Percentiles rank a stretch among this genome's conserved stretches.
These are phyloP conservation scores for Sporothrix brunneoviolacea DNA, from an alignment of 2,329 filamentous ascomycete genomes.

Conservation along the genomic window DNA sequence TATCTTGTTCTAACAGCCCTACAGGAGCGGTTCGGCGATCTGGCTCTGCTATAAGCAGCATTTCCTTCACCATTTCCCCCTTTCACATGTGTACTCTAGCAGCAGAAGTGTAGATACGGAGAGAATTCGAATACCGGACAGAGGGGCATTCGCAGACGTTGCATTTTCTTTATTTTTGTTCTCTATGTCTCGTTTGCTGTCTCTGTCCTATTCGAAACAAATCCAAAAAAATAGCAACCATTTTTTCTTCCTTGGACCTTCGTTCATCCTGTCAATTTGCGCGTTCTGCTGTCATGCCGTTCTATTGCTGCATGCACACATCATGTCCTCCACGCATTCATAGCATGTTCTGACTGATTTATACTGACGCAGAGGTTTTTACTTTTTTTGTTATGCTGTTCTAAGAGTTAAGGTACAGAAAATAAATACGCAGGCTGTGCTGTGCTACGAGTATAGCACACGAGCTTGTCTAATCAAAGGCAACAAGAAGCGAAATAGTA, in stretches of 20 bases:
- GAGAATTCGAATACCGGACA: conserved; percentile 18
- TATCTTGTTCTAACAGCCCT: conserved; percentile 37
- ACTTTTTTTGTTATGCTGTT: too few relatives aligned
- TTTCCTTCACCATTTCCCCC: conserved; percentile 29
- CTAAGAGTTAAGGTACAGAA: too few relatives aligned
- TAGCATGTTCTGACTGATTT: too few relatives aligned
- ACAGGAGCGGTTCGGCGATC: conserved; percentile 98
- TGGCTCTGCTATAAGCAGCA: conserved; percentile 75
- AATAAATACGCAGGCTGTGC: too few relatives aligned
- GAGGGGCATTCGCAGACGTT: not conserved
- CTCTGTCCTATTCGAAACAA: not conserved
- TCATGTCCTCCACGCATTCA: too few relatives aligned
- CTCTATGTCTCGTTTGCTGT: not conserved
- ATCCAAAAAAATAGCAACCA: not conserved
- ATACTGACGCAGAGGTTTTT: too few relatives aligned
- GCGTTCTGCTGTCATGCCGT: too few relatives aligned
- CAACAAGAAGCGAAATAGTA: not conserved
- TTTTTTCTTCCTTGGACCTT: not conserved
- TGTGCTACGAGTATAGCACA: too few relatives aligned
- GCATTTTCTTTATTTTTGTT: not conserved
- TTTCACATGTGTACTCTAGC: conserved; percentile 56
- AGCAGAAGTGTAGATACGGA: conserved; percentile 55
- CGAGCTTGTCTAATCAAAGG: too few relatives aligned
- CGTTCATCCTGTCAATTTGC: too few relatives aligned
- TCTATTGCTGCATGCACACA: too few relatives aligned